phyloP scores from a whole-genome alignment of 2,329 filamentous ascomycete genomes.

The Clonostachys chloroleuca region DNA sequence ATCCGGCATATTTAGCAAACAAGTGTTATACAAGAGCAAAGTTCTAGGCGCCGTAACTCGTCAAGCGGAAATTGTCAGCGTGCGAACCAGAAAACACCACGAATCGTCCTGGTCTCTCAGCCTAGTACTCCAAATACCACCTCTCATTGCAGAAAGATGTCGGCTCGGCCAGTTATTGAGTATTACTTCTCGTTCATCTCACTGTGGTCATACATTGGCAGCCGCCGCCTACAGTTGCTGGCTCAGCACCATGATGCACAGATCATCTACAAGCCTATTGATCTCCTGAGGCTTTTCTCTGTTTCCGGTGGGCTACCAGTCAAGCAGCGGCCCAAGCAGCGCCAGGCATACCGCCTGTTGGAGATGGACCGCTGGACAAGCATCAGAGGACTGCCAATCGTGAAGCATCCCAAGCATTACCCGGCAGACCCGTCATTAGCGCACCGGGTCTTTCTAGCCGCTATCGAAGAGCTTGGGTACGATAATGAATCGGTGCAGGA shows the following conservation, averaged over 20 bases:
- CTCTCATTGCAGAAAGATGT: no score
- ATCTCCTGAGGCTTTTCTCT: slow-evolving; percentile 21
- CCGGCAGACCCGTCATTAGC: slow-evolving; percentile 18
- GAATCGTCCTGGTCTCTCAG: no score
- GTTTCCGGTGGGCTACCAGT: slow-evolving; percentile 21
- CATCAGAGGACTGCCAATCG: slow-evolving; percentile 15
- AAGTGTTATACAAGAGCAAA: no score
- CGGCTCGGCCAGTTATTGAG: slow-evolving; percentile 8
- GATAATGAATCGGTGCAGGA: slow-evolving; percentile 5
- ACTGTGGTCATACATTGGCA: slow-evolving; percentile 19
- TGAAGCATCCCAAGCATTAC: slow-evolving; percentile 12
- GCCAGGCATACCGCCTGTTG: slow-evolving; percentile 18
- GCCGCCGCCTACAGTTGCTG: slow-evolving; percentile 14
- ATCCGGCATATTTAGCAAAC: no score
- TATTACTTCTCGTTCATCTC: slow-evolving; percentile 23
- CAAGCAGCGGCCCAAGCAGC: slow-evolving; percentile 18
- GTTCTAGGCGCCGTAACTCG: no score
- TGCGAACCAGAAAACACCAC: no score
- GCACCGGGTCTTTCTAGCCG: slow-evolving; percentile 9
- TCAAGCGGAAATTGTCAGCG: no score
- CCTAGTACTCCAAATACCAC: no score
- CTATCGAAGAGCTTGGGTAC: slow-evolving; percentile 2
- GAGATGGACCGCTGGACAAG: slow-evolving; percentile 17
- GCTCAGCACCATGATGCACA: slow-evolving; percentile 12
- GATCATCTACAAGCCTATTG: slow-evolving; percentile 19